phyloP scores from a whole-genome alignment of 2,329 filamentous ascomycete species.

The Phoma sp. region DNA sequence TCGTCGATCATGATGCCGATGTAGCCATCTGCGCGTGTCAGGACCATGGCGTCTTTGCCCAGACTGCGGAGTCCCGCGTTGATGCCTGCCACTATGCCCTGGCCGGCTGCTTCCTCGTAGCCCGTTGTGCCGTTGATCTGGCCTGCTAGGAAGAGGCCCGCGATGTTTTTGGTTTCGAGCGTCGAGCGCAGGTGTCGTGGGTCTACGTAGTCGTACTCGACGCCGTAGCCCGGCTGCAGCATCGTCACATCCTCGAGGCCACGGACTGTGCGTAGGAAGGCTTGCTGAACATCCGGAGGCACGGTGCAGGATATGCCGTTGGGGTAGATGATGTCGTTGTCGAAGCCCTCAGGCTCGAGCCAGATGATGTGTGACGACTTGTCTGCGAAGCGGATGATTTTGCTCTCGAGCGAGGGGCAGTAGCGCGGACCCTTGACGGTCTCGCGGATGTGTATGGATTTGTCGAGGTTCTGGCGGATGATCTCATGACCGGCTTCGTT shows the following conservation, averaged over 20 bases:
- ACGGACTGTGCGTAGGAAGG: slow-evolving; percentile 82
- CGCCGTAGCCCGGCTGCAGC: slow-evolving; percentile 94
- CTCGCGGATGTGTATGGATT: slow-evolving; percentile 94
- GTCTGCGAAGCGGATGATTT: slow-evolving; percentile 84
- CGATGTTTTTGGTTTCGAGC: slow-evolving; percentile 90
- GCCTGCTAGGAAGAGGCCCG: slow-evolving; percentile 87
- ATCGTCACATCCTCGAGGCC: slow-evolving; percentile 89
- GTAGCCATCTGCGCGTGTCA: slow-evolving; percentile 87
- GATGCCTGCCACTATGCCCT: slow-evolving; percentile 89
- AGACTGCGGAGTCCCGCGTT: slow-evolving; percentile 86
- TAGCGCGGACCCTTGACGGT: slow-evolving; percentile 93
- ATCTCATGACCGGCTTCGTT: slow-evolving; percentile 83
- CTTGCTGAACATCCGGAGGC: slow-evolving; percentile 83
- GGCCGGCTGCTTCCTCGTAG: slow-evolving; percentile 95
- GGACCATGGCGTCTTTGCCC: slow-evolving; percentile 67
- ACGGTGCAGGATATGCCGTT: slow-evolving; percentile 98
- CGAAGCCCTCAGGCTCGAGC: slow-evolving; percentile 95
- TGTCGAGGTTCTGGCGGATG: slow-evolving; percentile 87
- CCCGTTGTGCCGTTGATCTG: slow-evolving; percentile 99
- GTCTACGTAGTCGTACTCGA: slow-evolving; percentile 98
- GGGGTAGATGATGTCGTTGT: slow-evolving; percentile 88
- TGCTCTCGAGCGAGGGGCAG: slow-evolving; percentile 93
- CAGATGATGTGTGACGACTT: slow-evolving; percentile 88
- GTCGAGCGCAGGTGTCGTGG: slow-evolving; percentile 86
- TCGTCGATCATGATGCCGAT: slow-evolving; percentile 99